Percentiles rank a stretch among this genome's conserved stretches.
phyloP scores from a whole-genome alignment of 495 filamentous ascomycete species.

The Glonium stellatum region DNA sequence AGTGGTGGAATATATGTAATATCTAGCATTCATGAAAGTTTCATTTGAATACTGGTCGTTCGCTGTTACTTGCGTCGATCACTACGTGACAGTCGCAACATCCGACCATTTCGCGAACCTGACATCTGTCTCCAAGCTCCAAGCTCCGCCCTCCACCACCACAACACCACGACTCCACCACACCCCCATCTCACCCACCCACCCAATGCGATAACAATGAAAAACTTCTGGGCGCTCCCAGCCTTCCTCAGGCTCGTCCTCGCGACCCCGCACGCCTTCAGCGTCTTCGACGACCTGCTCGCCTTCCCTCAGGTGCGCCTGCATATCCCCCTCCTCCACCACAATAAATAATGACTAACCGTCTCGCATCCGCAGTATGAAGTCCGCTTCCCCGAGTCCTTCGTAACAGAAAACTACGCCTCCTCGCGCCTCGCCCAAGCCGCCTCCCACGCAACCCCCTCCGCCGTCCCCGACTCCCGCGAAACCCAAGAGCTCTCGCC shows the following conservation, averaged over 20 bases:
- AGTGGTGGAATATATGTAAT: not conserved
- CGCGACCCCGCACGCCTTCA: conserved; percentile 58
- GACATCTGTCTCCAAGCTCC: conserved; percentile 3
- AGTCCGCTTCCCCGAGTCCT: conserved; percentile 67
- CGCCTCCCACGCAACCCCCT: conserved; percentile 15
- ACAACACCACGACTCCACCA: not conserved
- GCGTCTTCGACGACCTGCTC: conserved; percentile 82
- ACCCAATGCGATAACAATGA: conserved; percentile 26
- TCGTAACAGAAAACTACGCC: conserved; percentile 66
- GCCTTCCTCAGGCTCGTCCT: conserved; percentile 38
- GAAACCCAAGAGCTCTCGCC: conserved; percentile 25
- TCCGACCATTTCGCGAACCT: not conserved
- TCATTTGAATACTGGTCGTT: not conserved
- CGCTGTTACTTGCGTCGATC: not conserved
- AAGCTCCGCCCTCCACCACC: not conserved
- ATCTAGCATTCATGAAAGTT: not conserved
- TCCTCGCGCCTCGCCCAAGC: conserved; percentile 35
- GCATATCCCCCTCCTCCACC: not conserved
- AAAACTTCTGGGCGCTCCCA: conserved; percentile 37
- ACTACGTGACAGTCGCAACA: not conserved
- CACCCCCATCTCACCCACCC: not conserved
- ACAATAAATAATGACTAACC: not conserved
- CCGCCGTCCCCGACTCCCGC: conserved; percentile 22
- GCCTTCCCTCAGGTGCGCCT: conserved; percentile 77
- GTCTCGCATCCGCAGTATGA: conserved; percentile 55